Evolutionary conservation across 2,329 filamentous ascomycete species (phyloP), one percentile per base, ranked within the genome.

Genomic region (Scedosporium dehoogii): DNA sequence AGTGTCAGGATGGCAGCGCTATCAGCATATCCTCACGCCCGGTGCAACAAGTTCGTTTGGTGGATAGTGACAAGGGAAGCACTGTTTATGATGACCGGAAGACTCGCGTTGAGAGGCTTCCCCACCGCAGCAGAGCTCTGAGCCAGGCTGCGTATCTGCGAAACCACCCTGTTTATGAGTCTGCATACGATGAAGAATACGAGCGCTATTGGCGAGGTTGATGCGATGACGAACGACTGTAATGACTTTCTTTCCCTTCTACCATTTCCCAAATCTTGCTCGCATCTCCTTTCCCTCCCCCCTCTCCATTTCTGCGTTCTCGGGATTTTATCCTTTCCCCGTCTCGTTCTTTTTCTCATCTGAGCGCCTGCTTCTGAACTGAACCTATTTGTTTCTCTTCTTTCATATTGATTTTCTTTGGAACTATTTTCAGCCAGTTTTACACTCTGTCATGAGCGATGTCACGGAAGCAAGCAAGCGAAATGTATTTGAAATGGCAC

Each of bases 1-100:
- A 83, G 66, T 85, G 82, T 69, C 75, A 70, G 46, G 81, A 85
- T 59, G 84, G 83, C 44, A 83, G 83, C 23, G 83, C 85, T 67
- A 83, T 87, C 67, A 85, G 81, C 65, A 81, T 85, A 65, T 76
- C 76, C 57, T 68, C 73, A 65, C 68, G 72, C 63, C 59, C 72
- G 73, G 63, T 74, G 76, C 41, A 61, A 42, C 44, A 55, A 41
- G 56, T 48, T 58, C 63, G 64, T 44, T 72, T 75, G 9, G 72
- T 74, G 58, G 79, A 76, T 58, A 84, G 81, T 68, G 84, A 87
- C 65, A 75, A 75, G 61, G 77, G 76, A 12, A 81, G 77, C 69
- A 79, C 78, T 61, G 70, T 78, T 41, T 73, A 77, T 3, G 82
- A 85, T 27, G 81, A 84, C 59, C 74, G 75, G 62, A 73, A 74